These are phyloP conservation scores for Royoungia palumana DNA, from an alignment of 768 basidiomycete species.

Conservation along the genomic window DNA sequence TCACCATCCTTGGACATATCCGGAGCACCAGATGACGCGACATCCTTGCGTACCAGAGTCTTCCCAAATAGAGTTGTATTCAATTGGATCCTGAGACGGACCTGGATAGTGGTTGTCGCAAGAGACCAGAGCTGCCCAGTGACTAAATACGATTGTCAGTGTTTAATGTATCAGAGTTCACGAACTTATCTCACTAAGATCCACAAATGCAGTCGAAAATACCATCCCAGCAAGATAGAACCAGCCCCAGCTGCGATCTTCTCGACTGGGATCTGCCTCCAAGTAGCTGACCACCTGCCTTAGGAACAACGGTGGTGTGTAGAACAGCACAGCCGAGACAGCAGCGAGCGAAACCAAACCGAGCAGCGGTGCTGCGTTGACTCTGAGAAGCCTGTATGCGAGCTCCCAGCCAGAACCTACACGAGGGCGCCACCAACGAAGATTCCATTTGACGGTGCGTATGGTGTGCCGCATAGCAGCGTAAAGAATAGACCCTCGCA, in stretches of 20 bases:
- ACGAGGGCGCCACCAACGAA: conserved; percentile 56
- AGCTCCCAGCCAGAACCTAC: conserved; percentile 65
- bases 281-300: conserved; percentile 59
- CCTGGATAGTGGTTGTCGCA: conserved; percentile 66
- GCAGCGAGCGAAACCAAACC: conserved; percentile 50
- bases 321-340: conserved; percentile 60
- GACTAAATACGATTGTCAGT: conserved; percentile 36
- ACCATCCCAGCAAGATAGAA: conserved; percentile 58
- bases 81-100: conserved; percentile 67
- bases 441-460: conserved; percentile 45
- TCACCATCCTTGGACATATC: conserved; percentile 24
- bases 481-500: conserved; percentile 68
- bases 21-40: conserved; percentile 53
- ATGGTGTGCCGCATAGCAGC: conserved; percentile 59
- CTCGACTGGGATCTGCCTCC: conserved; percentile 56
- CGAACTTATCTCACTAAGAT: conserved; percentile 37
- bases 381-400: conserved; percentile 55
- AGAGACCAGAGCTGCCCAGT: conserved; percentile 71
- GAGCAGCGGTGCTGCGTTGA: conserved; percentile 46
- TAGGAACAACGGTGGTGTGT: conserved; percentile 61
- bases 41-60: conserved; percentile 81
- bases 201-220: conserved; percentile 39
- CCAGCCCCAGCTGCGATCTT: conserved; percentile 70
- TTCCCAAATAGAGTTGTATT: conserved; percentile 85
- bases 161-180: not conserved